Base-by-base conservation (phyloP, 768 basidiomycete genomes). In the Rhodotorula paludigena region DNA sequence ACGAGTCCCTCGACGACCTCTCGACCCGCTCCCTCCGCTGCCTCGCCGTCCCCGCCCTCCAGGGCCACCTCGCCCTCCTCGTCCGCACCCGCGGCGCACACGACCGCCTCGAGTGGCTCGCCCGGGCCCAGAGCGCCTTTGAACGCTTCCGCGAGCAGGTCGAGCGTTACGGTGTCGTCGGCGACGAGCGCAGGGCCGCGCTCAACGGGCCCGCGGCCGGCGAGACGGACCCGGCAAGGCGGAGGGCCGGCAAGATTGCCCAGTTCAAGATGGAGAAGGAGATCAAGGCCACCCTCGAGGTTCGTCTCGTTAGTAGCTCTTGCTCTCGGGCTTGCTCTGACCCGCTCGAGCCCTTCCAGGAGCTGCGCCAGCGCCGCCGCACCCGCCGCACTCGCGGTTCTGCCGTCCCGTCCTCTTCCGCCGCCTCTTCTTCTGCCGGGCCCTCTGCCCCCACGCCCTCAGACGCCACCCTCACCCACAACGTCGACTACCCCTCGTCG, bases 201-300 rank as follows among this genome's bases (percentile, higher is more conserved):
- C 56, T 72, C 18, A 55, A 55, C 25, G 64, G 41, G 14, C 72
- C 49, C 12, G 45, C 38, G 32, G 51, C 48, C 30, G 45, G 58
- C 35, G 71, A 82, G 16, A 81, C 74, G 16, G 88, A 97, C 77
- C 83, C 87, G 28, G 83, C 85, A 2, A 84, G 83, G 75, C 82
- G 88, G 63, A 81, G 96, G 72, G 92, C 94, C 72, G 77, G 87
- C 41, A 99, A 96, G 81, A 96, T 99, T 70, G 86, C 85, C 68
- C 92, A 93, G 76, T 97, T 85, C 78, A 86, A 87, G 78, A 84
- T 85, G 63, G 92, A 94, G 36, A 83, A 84, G 58, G 79, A 80
- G 33, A 83, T 83, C 68, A 84, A 85, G 60, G 78, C 79, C 28
- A 83, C 83, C 64, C 84, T 97, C 35, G 84, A 90, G 79, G 90